Percentiles rank a stretch among this genome's conserved stretches.
These are phyloP conservation scores for Pseudomonodictys pantanalensis DNA, from an alignment of 495 filamentous ascomycete species.

Conservation along the genomic window DNA sequence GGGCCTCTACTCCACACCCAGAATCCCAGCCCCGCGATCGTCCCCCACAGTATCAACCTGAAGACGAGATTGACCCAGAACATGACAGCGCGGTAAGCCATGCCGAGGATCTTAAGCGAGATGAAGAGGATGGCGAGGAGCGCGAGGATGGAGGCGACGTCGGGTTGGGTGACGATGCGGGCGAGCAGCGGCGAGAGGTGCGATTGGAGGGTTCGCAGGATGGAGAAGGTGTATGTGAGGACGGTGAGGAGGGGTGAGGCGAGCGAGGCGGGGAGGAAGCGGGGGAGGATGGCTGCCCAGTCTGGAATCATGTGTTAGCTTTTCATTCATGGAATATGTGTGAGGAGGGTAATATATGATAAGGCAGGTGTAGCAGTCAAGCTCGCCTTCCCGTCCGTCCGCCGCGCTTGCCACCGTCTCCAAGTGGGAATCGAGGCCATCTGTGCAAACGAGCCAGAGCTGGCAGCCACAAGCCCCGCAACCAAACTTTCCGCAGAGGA, in stretches of 20 bases:
- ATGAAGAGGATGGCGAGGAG: slow-evolving; percentile 57
- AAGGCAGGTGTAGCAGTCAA: not conserved
- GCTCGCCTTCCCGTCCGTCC: too few species aligned
- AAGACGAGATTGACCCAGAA: slow-evolving; percentile 67
- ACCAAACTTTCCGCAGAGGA: too few species aligned
- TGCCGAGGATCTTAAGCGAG: slow-evolving; percentile 64
- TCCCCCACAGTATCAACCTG: slow-evolving; percentile 58
- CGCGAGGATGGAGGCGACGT: slow-evolving; percentile 59
- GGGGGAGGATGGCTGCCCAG: too few species aligned
- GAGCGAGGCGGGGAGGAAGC: not conserved
- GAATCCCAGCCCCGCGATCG: slow-evolving; percentile 48
- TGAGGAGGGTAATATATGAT: not conserved
- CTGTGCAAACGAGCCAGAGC: too few species aligned
- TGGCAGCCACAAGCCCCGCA: too few species aligned
- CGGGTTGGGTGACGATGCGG: slow-evolving; percentile 51
- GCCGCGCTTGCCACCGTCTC: too few species aligned
- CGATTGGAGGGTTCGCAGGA: slow-evolving; percentile 4
- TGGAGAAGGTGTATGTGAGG: not conserved
- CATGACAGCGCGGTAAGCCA: slow-evolving; percentile 63
- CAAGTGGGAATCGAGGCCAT: too few species aligned
- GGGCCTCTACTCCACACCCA: slow-evolving; percentile 63
- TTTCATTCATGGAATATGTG: too few species aligned
- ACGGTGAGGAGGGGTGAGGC: slow-evolving; percentile 15
- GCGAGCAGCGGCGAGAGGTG: slow-evolving; percentile 50
- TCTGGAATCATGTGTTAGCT: too few species aligned